Evolutionary conservation across 352 stramenopile species (phyloP).

Genomic region (Globisporangium nodosum): DNA sequence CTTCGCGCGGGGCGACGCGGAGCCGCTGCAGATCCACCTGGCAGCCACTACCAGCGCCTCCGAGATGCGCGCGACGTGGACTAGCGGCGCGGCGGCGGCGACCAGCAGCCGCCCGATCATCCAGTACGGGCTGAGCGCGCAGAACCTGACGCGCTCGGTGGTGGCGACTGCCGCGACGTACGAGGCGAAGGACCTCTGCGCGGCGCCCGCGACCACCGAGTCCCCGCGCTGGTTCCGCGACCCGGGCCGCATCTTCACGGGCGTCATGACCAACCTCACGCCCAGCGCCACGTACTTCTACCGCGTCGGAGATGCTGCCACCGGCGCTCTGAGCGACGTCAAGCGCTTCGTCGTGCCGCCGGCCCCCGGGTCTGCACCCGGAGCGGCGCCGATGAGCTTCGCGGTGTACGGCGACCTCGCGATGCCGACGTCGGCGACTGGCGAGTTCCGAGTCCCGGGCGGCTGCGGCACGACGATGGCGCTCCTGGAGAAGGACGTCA

Average conservation of each 20-base stretch:
- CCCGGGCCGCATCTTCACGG: constrained; percentile 10
- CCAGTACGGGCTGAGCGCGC: constrained; percentile 22
- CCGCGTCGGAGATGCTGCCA: constrained; percentile 10
- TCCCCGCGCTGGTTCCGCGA: constrained; percentile 11
- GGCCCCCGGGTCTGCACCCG: constrained; percentile 1
- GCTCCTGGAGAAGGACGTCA: constrained; percentile 13
- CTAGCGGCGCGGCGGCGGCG: constrained; percentile 25
- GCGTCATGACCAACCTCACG: constrained; percentile 11
- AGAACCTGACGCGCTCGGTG: constrained; percentile 13
- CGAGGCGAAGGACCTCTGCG: constrained; percentile 13
- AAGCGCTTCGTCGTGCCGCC: constrained; percentile 17
- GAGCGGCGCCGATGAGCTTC: constrained; percentile 24
- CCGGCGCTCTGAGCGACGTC: constrained; percentile 1
- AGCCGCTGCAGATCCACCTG: constrained; percentile 27
- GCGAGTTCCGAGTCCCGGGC: constrained; percentile 12
- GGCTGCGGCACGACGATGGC: constrained; percentile 12
- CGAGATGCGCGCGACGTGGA: constrained; percentile 57
- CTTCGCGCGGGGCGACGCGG: constrained; percentile 25
- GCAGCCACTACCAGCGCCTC: constrained; percentile 4
- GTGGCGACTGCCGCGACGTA: constrained; percentile 10
- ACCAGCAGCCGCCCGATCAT: constrained; percentile 20
- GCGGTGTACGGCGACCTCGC: constrained; percentile 56
- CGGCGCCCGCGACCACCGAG: constrained; percentile 4
- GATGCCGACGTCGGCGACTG: constrained; percentile 5
- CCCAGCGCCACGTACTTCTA: constrained; percentile 13